phyloP scores from a whole-genome alignment of 1,284 basidiomycete species.

The Agaricales sp. region DNA sequence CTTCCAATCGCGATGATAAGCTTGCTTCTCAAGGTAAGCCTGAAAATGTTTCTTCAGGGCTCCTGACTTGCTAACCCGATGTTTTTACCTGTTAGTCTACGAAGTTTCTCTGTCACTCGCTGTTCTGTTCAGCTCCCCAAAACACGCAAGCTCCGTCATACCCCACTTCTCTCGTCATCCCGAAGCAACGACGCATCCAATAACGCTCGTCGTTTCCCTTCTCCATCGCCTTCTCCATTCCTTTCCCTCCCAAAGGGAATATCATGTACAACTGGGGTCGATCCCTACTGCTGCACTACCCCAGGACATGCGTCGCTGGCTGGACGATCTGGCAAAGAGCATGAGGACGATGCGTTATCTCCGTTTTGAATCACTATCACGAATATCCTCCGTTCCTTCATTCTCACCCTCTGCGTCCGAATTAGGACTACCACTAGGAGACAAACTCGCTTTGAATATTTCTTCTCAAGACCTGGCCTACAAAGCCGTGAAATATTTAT shows the following conservation, averaged over 20 bases:
- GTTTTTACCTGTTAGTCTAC: constrained; percentile 39
- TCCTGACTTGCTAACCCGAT: background rate
- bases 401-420: too few relatives aligned
- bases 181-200: constrained; percentile 17
- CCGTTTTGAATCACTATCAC: constrained; percentile 33
- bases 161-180: constrained; percentile 39
- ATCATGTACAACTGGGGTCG: constrained; percentile 32
- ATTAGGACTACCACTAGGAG: background rate
- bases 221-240: constrained; percentile 41
- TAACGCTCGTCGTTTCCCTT: constrained; percentile 34
- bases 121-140: constrained; percentile 43
- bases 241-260: constrained; percentile 52
- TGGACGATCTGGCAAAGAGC: constrained; percentile 32
- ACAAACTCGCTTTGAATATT: constrained; percentile 5
- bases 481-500: constrained; percentile 8
- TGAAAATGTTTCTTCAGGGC: background rate
- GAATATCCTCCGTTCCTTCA: constrained; percentile 17
- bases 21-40: constrained; percentile 55
- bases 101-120: constrained; percentile 62
- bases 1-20: constrained; percentile 41
- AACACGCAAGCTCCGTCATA: constrained; percentile 46
- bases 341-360: constrained; percentile 44
- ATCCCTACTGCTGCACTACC: constrained; percentile 29
- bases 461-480: constrained; percentile 7
- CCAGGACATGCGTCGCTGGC: constrained; percentile 31